Conservation (phyloP, 768 basidiomycete species). For the Serendipita sp. region DNA sequence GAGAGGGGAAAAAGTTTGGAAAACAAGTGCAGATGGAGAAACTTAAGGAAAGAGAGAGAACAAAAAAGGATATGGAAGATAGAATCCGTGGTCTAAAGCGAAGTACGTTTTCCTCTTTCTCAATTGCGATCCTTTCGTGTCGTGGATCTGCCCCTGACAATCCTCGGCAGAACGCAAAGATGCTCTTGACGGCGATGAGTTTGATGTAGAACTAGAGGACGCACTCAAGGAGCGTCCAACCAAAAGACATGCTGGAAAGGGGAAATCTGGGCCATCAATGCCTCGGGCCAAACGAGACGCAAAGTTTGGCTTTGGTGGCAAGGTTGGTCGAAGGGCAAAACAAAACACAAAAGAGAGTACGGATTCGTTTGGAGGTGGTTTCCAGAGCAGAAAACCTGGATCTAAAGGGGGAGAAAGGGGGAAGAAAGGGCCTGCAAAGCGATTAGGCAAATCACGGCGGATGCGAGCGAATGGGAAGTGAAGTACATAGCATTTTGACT, state of each 20-base stretch:
- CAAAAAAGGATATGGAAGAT: constrained; percentile 88
- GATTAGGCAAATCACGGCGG: constrained; percentile 16
- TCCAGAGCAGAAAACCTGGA: constrained; percentile 18
- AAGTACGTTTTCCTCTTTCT: constrained; percentile 35
- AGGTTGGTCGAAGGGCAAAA: constrained; percentile 52
- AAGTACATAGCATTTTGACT: neutral
- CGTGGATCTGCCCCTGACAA: neutral
- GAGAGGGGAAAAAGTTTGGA: constrained; percentile 95
- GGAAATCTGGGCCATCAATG: constrained; percentile 23
- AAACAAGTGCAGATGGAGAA: constrained; percentile 96
- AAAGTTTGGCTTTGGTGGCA: constrained; percentile 65
- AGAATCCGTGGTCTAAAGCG: constrained; percentile 74
- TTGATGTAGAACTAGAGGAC: constrained; percentile 84
- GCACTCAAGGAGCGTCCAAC: constrained; percentile 62
- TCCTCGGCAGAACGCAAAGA: constrained; percentile 60
- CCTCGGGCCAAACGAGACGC: constrained; percentile 50
- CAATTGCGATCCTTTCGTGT: neutral
- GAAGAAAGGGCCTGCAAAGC: constrained; percentile 9
- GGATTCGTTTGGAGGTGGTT: constrained; percentile 42
- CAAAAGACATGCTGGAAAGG: constrained; percentile 27
- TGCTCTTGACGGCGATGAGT: constrained; percentile 57
- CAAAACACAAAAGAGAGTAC: constrained; percentile 72
- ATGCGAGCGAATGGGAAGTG: constrained; percentile 7
- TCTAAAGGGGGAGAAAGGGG: constrained; percentile 24
- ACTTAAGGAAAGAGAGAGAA: constrained; percentile 71